Conservation (phyloP, 2,329 filamentous ascomycete species). For the Tolypocladium ovalisporum region DNA sequence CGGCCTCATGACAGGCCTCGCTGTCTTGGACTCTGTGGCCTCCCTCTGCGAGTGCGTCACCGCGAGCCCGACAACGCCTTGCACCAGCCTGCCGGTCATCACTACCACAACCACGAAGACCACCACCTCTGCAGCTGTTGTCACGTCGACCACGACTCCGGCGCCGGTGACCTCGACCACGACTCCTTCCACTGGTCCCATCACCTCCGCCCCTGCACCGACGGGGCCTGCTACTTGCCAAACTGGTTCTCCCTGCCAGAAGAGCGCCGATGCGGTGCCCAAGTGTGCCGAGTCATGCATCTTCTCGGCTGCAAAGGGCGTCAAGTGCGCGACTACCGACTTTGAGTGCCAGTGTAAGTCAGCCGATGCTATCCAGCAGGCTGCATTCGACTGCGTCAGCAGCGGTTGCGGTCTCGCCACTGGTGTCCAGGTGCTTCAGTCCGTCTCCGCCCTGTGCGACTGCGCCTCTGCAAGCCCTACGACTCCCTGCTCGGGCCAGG, state of each 20-base stretch:
- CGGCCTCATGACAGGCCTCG: slow-evolving; percentile 4
- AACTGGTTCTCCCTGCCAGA: slow-evolving; percentile 10
- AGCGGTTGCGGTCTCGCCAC: slow-evolving; percentile 8
- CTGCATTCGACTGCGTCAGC: slow-evolving; percentile 10
- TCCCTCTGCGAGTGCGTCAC: slow-evolving; percentile 14
- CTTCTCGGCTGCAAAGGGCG: slow-evolving; percentile 11
- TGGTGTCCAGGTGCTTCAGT: slow-evolving; percentile 7
- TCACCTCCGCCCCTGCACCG: not conserved
- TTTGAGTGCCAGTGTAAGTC: slow-evolving; percentile 14
- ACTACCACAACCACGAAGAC: slow-evolving; percentile 1
- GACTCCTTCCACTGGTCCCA: not conserved
- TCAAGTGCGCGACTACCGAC: slow-evolving; percentile 11
- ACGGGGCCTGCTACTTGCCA: not conserved
- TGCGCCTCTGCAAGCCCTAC: slow-evolving; percentile 13
- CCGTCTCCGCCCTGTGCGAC: slow-evolving; percentile 11
- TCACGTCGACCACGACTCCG: not conserved
- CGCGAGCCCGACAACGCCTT: slow-evolving; percentile 11
- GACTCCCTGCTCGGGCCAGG: slow-evolving; percentile 7
- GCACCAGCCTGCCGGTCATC: slow-evolving; percentile 2
- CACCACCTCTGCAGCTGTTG: not conserved
- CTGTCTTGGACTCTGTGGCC: slow-evolving; percentile 9
- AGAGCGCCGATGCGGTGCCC: slow-evolving; percentile 11
- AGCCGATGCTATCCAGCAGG: slow-evolving; percentile 9
- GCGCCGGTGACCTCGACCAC: not conserved
- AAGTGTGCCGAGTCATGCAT: slow-evolving; percentile 14